These are phyloP conservation scores for Biancaea sappan DNA, from an alignment of 306 rosid genomes.

Conservation along the genomic window DNA sequence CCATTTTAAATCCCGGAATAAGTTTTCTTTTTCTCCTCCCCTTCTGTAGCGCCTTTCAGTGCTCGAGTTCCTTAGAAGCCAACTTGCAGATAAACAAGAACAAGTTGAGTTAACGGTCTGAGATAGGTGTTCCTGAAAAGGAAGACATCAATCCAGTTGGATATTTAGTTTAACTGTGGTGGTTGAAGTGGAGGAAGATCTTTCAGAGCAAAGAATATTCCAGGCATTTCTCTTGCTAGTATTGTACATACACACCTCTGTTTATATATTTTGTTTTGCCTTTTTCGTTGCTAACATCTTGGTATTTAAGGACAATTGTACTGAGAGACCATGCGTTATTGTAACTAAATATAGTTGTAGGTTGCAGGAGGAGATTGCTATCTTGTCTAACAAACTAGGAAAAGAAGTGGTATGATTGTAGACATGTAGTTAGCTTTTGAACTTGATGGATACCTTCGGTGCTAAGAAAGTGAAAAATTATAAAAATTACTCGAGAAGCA, in stretches of 20 bases:
- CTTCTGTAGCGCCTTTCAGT: slow-evolving; percentile 63
- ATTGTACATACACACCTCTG: slow-evolving; percentile 17
- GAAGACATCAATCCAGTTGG: slow-evolving; percentile 4
- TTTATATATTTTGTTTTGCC: slow-evolving; percentile 5
- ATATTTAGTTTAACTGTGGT: slow-evolving; percentile 25
- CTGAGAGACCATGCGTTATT: slow-evolving; percentile 24
- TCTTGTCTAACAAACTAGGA: slow-evolving; percentile 27
- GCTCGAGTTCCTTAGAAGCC: slow-evolving; percentile 67
- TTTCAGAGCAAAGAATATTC: slow-evolving; percentile 24
- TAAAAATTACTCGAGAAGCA: slow-evolving; percentile 5
- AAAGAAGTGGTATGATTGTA: background rate
- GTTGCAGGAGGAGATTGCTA: background rate
- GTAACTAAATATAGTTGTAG: slow-evolving; percentile 29
- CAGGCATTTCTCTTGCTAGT: slow-evolving; percentile 28
- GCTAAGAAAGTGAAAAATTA: background rate
- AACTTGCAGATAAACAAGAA: slow-evolving; percentile 58
- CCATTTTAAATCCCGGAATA: slow-evolving; percentile 16
- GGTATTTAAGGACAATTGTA: slow-evolving; percentile 11
- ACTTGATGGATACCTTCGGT: slow-evolving; percentile 6
- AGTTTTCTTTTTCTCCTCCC: slow-evolving; percentile 1
- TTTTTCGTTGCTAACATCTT: background rate
- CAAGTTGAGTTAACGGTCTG: slow-evolving; percentile 44
- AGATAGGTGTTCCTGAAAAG: slow-evolving; percentile 9
- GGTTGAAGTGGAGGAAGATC: slow-evolving; percentile 20
- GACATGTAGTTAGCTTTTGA: slow-evolving; percentile 25